Base-by-base conservation (phyloP, 345 rosid genomes). In the Kernera saxatilis region DNA sequence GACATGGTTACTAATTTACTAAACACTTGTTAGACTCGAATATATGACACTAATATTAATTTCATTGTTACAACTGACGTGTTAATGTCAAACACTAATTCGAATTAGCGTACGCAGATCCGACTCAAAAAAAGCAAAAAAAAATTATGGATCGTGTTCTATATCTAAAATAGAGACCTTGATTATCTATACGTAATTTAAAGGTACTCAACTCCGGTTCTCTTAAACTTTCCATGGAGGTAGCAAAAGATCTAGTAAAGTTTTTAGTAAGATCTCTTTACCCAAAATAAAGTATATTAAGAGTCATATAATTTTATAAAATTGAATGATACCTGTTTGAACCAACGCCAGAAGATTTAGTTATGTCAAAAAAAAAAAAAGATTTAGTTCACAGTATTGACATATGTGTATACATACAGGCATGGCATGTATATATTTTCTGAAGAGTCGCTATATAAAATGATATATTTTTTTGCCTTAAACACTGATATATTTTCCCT, bases 401-500 rank as follows among this genome's bases (percentile, higher is more conserved):
- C 59, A 26, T 22, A 30, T 29, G 15, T 26, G n/a, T 19, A 27
- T 4, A 21, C 3, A 43, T 64, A 23, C 14, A 55, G 7, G 3
- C 37, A 23, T 35, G 6, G 22, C 19, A 29, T 27, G 37, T 61
- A 49, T 48, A 37, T 50, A 27, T 13, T 49, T 25, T n/a, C n/a
- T n/a, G n/a, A n/a, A n/a, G n/a, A 30, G 35, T 49, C 23, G 1
- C 9, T 10, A 60, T 27, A 15, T 15, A 50, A 46, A 26, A 49
- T 21, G 8, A 43, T 50, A 62, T 54, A 72, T 64, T 11, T 44
- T 0, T 22, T 72, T 45, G 6, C 78, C 58, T 58, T 48, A 29
- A 19, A n/a, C n/a, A n/a, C n/a, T n/a, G 15, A 10, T 51, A 52
- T 6, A n/a, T 44, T 33, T 41, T 29, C 27, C 12, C 11, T 22